Percentiles rank a stretch among this genome's conserved stretches.
These are phyloP conservation scores for Trichoderma asperellum DNA, from an alignment of 2,329 filamentous ascomycete species.

Conservation along the genomic window DNA sequence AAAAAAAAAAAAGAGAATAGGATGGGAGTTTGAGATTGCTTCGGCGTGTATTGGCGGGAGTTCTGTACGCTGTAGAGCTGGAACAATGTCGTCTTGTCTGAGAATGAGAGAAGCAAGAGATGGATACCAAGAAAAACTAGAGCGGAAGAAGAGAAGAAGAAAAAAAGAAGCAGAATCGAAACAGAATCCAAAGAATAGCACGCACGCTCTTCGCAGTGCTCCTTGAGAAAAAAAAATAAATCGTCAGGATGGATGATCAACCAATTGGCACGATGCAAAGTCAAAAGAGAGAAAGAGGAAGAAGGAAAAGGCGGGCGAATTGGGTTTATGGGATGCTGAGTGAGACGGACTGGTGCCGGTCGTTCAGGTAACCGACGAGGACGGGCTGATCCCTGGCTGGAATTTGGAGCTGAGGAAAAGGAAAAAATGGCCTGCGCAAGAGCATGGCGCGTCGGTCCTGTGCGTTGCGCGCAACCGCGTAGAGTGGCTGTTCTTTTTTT, in stretches of 20 bases:
- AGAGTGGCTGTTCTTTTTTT: not conserved
- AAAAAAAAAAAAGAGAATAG: not conserved
- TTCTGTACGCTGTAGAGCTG: not conserved
- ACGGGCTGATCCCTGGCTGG: conserved; percentile 8
- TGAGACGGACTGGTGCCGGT: conserved; percentile 6
- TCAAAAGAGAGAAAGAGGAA: not conserved
- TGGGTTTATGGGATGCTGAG: conserved; percentile 13
- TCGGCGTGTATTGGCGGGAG: too few species aligned
- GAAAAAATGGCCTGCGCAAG: not conserved
- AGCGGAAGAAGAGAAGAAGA: not conserved
- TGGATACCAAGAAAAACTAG: not conserved
- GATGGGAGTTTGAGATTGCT: not conserved
- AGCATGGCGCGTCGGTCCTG: not conserved
- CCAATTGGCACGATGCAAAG: not conserved
- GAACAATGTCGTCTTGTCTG: not conserved
- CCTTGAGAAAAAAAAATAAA: not conserved
- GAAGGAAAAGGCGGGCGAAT: conserved; percentile 7
- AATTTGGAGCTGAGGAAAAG: conserved; percentile 8
- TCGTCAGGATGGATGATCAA: not conserved
- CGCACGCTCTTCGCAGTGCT: not conserved
- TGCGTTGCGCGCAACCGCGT: conserved; percentile 7
- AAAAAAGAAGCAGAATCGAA: not conserved
- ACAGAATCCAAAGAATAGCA: not conserved
- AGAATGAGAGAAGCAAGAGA: not conserved
- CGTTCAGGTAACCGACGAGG: conserved; percentile 22